These are phyloP conservation scores for Neurospora sp. DNA, from an alignment of 495 filamentous ascomycete species.

Conservation along the genomic window DNA sequence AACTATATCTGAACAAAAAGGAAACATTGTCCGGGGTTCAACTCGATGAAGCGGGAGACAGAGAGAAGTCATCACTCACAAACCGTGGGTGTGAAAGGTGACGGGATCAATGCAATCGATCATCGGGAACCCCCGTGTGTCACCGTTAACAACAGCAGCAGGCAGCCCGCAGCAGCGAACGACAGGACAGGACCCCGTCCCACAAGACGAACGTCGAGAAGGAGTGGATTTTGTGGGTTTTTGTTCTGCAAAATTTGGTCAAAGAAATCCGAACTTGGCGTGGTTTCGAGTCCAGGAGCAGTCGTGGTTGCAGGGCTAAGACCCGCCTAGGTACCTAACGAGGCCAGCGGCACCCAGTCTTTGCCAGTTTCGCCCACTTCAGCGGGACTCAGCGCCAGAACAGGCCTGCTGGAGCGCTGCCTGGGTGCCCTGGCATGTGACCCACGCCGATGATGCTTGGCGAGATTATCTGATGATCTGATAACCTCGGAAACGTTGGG, in stretches of 20 bases:
- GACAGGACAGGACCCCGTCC: neutral
- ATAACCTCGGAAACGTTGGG: neutral
- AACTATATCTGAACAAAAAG: neutral
- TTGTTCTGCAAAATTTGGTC: neutral
- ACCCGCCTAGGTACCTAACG: neutral
- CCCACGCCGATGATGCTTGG: neutral
- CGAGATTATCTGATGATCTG: neutral
- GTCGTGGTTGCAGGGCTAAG: neutral
- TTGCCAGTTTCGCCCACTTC: neutral
- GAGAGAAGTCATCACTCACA: neutral
- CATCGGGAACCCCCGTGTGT: neutral
- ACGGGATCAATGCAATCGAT: neutral
- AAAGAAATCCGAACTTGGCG: neutral
- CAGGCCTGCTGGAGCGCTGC: neutral
- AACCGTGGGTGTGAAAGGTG: neutral
- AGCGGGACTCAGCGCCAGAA: neutral
- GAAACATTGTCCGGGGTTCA: neutral
- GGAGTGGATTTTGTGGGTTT: neutral
- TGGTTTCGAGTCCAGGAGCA: neutral
- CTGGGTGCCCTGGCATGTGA: neutral
- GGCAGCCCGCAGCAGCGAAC: neutral
- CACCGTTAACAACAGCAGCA: neutral
- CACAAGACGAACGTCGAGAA: neutral
- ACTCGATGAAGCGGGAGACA: neutral
- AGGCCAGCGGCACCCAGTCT: neutral